These are phyloP conservation scores for Arthroderma uncinatum DNA, from an alignment of 2,329 filamentous ascomycete species.

Conservation along the genomic window DNA sequence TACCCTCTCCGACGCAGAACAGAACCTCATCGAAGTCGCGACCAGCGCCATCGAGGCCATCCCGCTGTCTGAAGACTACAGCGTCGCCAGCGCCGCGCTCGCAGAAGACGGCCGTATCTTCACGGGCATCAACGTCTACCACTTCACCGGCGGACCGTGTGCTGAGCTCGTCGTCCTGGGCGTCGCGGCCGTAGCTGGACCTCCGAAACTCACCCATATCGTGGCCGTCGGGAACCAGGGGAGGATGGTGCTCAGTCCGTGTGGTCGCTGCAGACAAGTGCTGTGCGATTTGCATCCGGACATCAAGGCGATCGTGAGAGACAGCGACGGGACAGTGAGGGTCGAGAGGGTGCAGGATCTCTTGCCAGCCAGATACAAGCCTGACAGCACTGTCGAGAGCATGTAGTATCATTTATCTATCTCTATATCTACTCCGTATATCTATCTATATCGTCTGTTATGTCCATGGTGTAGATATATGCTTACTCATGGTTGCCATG, in stretches of 20 bases:
- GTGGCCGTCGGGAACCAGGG: conserved; percentile 19
- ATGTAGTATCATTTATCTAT: neutral
- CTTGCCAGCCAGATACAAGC: conserved; percentile 10
- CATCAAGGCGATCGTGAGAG: conserved; percentile 18
- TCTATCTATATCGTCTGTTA: too few species aligned
- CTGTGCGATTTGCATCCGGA: conserved; percentile 20
- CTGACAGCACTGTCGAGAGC: neutral
- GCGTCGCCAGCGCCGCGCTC: conserved; percentile 17
- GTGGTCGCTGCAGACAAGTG: conserved; percentile 23
- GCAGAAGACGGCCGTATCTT: conserved; percentile 17
- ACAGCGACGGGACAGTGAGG: conserved; percentile 5
- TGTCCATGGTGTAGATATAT: too few species aligned
- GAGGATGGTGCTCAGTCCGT: conserved; percentile 19
- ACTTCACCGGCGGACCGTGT: conserved; percentile 24
- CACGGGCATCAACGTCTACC: conserved; percentile 21
- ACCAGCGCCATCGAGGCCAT: conserved; percentile 17
- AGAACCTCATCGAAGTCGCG: conserved; percentile 16
- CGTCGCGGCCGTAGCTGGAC: conserved; percentile 18
- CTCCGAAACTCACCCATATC: conserved; percentile 18
- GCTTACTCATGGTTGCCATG: neutral
- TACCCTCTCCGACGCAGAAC: conserved; percentile 12
- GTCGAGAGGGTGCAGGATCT: conserved; percentile 9
- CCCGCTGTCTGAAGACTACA: conserved; percentile 18
- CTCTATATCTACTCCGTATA: neutral
- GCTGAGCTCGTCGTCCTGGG: conserved; percentile 23